Percentiles rank a stretch among this genome's conserved stretches.
These are phyloP conservation scores for Picea sitchensis DNA, from an alignment of 75 land plant genomes.

Conservation along the genomic window DNA sequence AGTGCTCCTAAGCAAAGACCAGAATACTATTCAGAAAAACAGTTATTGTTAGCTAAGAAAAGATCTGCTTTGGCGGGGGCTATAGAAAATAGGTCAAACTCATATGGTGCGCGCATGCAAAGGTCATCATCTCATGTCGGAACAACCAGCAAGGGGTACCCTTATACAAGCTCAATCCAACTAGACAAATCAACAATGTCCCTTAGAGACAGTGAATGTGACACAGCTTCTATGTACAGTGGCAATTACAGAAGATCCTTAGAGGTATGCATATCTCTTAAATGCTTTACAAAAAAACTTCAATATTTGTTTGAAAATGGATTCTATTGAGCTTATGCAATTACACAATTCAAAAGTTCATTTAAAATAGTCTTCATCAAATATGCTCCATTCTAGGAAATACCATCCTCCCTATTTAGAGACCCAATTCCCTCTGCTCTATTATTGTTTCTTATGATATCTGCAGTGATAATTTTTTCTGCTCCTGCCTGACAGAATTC, in stretches of 20 bases:
- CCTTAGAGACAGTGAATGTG: conserved; percentile 69
- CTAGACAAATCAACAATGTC: conserved; percentile 57
- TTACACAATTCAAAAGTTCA: background rate
- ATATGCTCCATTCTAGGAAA: background rate
- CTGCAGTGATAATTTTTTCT: background rate
- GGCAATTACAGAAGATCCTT: conserved; percentile 49
- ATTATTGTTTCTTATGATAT: background rate
- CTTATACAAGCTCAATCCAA: conserved; percentile 52
- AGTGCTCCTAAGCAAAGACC: conserved; percentile 90
- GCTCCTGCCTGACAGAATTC: background rate
- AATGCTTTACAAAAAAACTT: no score
- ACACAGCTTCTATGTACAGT: conserved; percentile 49
- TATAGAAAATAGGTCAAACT: conserved; percentile 46
- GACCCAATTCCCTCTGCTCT: background rate
- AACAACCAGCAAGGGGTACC: conserved; percentile 27
- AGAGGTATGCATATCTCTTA: conserved; percentile 17
- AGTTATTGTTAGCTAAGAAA: background rate
- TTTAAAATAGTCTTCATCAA: background rate
- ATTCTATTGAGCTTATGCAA: background rate
- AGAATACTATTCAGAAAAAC: conserved; percentile 37
- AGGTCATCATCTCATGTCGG: conserved; percentile 70
- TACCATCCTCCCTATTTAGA: background rate
- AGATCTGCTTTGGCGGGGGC: conserved; percentile 38
- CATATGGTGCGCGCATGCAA: conserved; percentile 50
- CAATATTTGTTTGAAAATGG: background rate